These are phyloP conservation scores for Begonia fuchsioides DNA, from an alignment of 306 rosid species.

Conservation along the genomic window DNA sequence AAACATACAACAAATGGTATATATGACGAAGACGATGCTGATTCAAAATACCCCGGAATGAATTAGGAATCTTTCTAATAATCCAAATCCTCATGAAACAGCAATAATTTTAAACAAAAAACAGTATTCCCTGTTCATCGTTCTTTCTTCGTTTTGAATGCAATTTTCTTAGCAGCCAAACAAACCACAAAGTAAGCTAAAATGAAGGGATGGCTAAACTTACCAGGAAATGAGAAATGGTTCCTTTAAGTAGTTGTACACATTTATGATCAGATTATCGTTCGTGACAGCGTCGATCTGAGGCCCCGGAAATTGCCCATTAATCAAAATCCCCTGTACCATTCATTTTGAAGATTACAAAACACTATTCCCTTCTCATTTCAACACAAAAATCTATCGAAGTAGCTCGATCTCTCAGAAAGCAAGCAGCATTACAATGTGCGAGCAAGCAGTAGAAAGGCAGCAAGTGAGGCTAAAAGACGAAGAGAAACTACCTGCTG, in stretches of 20 bases:
- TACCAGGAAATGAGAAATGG: constrained; percentile 94
- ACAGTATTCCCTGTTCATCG: background rate
- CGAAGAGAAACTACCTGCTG: constrained; percentile 44
- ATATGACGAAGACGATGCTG: too few species aligned
- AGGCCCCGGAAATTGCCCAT: constrained; percentile 97
- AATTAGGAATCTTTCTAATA: too few species aligned
- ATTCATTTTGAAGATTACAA: constrained; percentile 2
- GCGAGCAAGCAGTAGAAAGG: background rate
- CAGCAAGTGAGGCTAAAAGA: background rate
- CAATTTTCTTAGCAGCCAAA: constrained; percentile 3
- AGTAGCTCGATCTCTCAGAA: background rate
- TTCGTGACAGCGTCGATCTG: constrained; percentile 92
- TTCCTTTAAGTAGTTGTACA: constrained; percentile 60
- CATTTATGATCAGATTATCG: constrained; percentile 73
- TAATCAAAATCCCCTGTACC: constrained; percentile 84
- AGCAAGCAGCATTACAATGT: background rate
- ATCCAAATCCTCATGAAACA: too few species aligned
- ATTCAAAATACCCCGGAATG: too few species aligned
- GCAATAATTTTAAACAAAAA: too few species aligned
- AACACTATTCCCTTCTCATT: background rate
- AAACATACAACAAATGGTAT: too few species aligned
- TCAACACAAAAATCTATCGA: background rate
- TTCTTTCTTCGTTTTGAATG: background rate
- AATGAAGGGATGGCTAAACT: background rate
- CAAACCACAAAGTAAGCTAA: background rate